Evolutionary conservation across 1,139 yeast species (phyloP).

Genomic region (Blastobotrys elegans): DNA sequence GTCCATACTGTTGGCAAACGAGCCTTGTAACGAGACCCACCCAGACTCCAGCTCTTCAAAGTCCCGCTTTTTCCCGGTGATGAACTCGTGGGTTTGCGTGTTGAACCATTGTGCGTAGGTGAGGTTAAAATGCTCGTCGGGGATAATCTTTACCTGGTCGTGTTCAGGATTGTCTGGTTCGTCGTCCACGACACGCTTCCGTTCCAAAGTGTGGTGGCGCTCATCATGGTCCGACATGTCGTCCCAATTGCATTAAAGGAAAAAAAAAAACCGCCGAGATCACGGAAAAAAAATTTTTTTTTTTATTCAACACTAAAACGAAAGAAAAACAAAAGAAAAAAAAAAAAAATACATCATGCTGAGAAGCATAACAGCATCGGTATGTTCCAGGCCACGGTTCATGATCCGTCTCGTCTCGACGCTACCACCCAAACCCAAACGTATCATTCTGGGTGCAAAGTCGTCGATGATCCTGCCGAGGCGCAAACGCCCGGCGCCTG

Average conservation of each 20-base stretch:
- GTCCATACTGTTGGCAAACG: not conserved
- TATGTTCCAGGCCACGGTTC: not conserved
- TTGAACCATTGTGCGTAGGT: conserved; percentile 19
- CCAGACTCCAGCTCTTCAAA: not conserved
- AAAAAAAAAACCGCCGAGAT: no score
- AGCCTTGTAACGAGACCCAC: not conserved
- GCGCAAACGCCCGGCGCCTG: conserved; percentile 1
- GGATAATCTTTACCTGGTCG: not conserved
- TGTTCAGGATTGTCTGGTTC: no score
- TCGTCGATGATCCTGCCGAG: conserved; percentile 26
- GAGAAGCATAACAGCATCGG: not conserved
- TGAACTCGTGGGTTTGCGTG: conserved; percentile 20
- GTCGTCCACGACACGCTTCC: no score
- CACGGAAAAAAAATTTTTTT: not conserved
- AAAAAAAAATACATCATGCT: not conserved
- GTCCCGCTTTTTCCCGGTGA: conserved; percentile 3
- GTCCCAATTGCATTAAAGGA: no score
- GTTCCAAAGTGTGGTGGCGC: not conserved
- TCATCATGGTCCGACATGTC: no score
- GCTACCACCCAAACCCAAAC: conserved; percentile 13
- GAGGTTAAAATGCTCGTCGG: conserved; percentile 1
- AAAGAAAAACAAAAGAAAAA: not conserved
- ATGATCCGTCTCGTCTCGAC: not conserved
- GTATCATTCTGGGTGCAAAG: conserved; percentile 28
- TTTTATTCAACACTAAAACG: not conserved